phyloP scores from a whole-genome alignment of 768 basidiomycete genomes.

The Gautieria morchelliformis region DNA sequence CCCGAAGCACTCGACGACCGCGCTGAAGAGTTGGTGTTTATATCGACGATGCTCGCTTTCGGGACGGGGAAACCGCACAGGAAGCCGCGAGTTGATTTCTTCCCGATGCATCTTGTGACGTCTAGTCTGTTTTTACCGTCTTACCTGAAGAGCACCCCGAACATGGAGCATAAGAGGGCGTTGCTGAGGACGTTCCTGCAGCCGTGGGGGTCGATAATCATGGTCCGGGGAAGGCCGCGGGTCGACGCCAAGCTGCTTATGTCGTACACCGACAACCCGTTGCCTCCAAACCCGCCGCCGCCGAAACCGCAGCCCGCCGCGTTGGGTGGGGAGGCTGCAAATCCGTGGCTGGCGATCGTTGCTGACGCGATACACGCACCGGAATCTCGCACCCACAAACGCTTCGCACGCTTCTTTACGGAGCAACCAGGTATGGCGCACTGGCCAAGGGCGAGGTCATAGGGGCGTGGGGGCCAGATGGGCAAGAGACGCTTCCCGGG shows the following conservation, averaged over 20 bases:
- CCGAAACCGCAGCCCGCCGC: conserved; percentile 7
- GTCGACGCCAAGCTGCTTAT: conserved; percentile 40
- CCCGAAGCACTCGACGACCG: conserved; percentile 24
- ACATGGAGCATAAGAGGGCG: conserved; percentile 29
- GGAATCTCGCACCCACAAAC: conserved; percentile 42
- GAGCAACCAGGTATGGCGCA: conserved; percentile 37
- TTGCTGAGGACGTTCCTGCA: conserved; percentile 37
- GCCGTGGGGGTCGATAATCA: conserved; percentile 24
- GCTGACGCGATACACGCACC: conserved; percentile 36
- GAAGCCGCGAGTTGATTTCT: conserved; percentile 44
- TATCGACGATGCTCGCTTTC: conserved; percentile 36
- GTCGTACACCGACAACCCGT: conserved; percentile 32
- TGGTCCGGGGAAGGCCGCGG: conserved; percentile 43
- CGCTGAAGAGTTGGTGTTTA: conserved; percentile 43
- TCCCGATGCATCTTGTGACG: conserved; percentile 51
- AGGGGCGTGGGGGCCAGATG: conserved; percentile 32
- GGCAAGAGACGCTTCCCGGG: conserved; percentile 37
- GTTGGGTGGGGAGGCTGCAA: conserved; percentile 21
- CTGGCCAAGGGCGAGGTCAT: conserved; percentile 29
- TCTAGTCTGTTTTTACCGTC: conserved; percentile 41
- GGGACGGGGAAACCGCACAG: conserved; percentile 36
- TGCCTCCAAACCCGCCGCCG: conserved; percentile 24
- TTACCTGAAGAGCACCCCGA: conserved; percentile 24
- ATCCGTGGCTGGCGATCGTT: conserved; percentile 45
- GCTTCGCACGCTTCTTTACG: conserved; percentile 38